phyloP scores from a whole-genome alignment of 352 stramenopile genomes.

The Globisporangium cystogenes region DNA sequence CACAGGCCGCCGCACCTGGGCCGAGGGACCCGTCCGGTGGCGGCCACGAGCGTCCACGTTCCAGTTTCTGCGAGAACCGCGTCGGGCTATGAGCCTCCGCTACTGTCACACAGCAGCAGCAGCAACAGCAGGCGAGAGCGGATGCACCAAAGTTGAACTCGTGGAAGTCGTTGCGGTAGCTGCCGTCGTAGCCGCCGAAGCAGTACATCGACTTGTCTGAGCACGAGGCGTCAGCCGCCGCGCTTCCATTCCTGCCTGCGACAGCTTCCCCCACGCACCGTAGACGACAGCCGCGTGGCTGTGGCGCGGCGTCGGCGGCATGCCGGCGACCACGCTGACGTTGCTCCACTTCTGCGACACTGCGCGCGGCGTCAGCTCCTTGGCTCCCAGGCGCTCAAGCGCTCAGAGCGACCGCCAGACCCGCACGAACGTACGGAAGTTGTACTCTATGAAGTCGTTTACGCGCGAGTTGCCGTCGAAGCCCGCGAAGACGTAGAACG shows the following conservation, averaged over 20 bases:
- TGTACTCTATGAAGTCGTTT: conserved; percentile 95
- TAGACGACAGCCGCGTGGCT: conserved; percentile 93
- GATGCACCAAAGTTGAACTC: conserved; percentile 90
- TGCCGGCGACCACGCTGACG: conserved; percentile 68
- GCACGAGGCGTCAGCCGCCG: background rate
- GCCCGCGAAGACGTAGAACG: conserved; percentile 93
- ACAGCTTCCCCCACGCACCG: conserved; percentile 22
- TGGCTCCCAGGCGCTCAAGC: too few relatives aligned
- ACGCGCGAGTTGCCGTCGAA: conserved; percentile 92
- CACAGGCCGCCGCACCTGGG: too few relatives aligned
- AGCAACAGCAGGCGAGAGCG: conserved; percentile 1
- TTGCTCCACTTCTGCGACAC: conserved; percentile 78
- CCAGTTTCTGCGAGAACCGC: conserved; percentile 31
- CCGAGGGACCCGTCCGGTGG: conserved; percentile 62
- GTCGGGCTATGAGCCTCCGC: background rate
- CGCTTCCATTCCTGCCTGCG: background rate
- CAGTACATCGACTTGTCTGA: conserved; percentile 83
- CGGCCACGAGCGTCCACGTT: conserved; percentile 84
- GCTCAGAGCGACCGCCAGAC: too few relatives aligned
- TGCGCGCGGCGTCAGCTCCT: conserved; percentile 10
- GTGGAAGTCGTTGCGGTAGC: conserved; percentile 95
- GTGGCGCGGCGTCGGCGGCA: conserved; percentile 90
- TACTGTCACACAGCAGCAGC: too few relatives aligned
- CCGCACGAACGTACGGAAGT: conserved; percentile 75
- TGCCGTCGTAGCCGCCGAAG: conserved; percentile 95